Evolutionary conservation across 2,329 filamentous ascomycete species (phyloP).

Genomic region (Teratosphaeria zuluensis): DNA sequence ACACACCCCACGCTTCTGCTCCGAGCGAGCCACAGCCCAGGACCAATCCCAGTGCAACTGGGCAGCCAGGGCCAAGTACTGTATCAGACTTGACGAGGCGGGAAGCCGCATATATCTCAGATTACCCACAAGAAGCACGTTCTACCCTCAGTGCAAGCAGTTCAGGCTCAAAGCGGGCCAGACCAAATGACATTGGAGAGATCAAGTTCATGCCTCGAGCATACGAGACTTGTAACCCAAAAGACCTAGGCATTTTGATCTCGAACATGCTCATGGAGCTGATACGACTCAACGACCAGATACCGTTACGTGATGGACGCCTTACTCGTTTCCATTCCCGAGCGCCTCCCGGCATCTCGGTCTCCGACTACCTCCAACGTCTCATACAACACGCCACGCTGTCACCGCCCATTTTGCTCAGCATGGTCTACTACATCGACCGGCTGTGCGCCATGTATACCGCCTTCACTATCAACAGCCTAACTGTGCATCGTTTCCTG

Average conservation of each 20-base stretch:
- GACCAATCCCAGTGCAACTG: conserved; percentile 1
- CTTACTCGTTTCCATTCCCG: conserved; percentile 85
- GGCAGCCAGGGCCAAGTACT: not conserved
- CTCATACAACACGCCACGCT: conserved; percentile 90
- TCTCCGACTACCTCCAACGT: conserved; percentile 85
- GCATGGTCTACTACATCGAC: conserved; percentile 99
- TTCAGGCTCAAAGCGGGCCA: conserved; percentile 32
- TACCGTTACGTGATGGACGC: conserved; percentile 74
- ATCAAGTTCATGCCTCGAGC: conserved; percentile 55
- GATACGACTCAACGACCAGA: conserved; percentile 81
- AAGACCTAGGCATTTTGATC: conserved; percentile 83
- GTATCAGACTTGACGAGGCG: not conserved
- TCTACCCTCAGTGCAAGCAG: conserved; percentile 23
- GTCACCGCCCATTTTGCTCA: conserved; percentile 84
- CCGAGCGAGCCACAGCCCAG: conserved; percentile 5
- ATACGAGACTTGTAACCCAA: conserved; percentile 74
- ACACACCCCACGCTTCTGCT: not conserved
- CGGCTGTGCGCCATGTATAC: conserved; percentile 84
- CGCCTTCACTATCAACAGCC: conserved; percentile 89
- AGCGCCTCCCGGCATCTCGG: conserved; percentile 82
- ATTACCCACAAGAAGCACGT: conserved; percentile 18
- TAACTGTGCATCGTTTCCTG: conserved; percentile 93
- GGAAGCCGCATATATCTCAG: not conserved
- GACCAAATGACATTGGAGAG: conserved; percentile 32
- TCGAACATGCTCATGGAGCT: conserved; percentile 93